phyloP scores from a whole-genome alignment of 192 early-diverging fungal genomes.

The Polychytrium aggregatum region DNA sequence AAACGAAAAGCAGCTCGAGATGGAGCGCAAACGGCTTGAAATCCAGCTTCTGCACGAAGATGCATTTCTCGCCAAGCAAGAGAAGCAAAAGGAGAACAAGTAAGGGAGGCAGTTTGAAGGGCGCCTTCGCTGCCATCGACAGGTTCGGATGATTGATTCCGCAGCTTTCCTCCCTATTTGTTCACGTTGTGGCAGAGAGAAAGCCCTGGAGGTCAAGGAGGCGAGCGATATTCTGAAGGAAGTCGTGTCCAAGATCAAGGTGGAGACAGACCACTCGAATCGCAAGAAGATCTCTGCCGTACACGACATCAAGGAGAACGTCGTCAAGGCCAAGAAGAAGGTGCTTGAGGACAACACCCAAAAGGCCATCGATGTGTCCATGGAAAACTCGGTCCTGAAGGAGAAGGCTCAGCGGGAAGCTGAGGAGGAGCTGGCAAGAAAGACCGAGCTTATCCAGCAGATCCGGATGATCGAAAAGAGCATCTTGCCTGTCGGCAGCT shows the following conservation, averaged over 20 bases:
- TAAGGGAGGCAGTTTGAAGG: constrained; percentile 4
- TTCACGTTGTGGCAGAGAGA: too few relatives aligned
- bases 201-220: constrained; percentile 19
- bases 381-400: constrained; percentile 14
- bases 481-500: constrained; percentile 20
- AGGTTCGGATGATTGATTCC: too few relatives aligned
- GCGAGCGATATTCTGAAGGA: too few relatives aligned
- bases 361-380: constrained; percentile 20
- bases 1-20: constrained; percentile 21
- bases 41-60: constrained; percentile 45
- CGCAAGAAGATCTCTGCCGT: constrained; percentile 29
- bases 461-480: constrained; percentile 37
- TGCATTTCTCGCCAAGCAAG: constrained; percentile 26
- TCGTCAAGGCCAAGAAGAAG: constrained; percentile 29
- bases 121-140: too few relatives aligned
- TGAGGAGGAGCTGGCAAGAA: constrained; percentile 27
- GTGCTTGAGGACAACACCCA: constrained; percentile 20
- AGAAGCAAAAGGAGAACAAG: constrained; percentile 28
- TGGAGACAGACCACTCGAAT: constrained; percentile 28
- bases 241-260: constrained; percentile 21
- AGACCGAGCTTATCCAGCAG: constrained; percentile 39
- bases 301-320: constrained; percentile 29
- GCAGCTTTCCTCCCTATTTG: too few relatives aligned
- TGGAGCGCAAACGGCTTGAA: constrained; percentile 32
- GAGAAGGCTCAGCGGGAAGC: constrained; percentile 20